Base-by-base conservation (phyloP, 306 rosid genomes). In the Ziziphus jujuba region DNA sequence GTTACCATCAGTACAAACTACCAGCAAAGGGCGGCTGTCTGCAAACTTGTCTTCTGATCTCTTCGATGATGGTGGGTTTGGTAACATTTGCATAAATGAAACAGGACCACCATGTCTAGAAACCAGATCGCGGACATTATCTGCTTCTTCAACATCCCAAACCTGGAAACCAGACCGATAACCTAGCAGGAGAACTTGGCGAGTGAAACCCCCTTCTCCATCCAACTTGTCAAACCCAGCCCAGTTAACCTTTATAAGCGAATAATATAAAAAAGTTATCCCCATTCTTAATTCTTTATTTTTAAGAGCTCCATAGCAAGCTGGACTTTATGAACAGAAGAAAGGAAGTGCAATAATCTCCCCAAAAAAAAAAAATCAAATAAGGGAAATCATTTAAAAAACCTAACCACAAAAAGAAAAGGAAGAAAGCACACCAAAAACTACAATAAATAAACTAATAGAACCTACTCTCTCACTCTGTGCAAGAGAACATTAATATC, bases 111-210 rank as follows among this genome's bases (percentile, higher is more conserved):
- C 97, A 35, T 85, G 91, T 64, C 83, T 83, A 69, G 92, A 95
- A 74, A 90, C 91, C 14, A 91, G 73, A 74, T 85, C 97, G 5
- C 82, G 87, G 47, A 95, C 89, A 79, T 88, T 88, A 52, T 85
- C 79, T 31, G 97, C 92, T 80, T 95, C 96, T 80, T 95, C 96
- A 44, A 95, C 97, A 80, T 87, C 95, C 99, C 97, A 95, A 77
- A 95, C 92, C 76, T 91, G 97, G 84, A 93, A 95, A 68, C 99
- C 99, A 51, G 92, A 90, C 48, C 75, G 87, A 71, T 82, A 90
- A 43, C 97, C 97, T 68, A 95, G 84, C 73, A 95, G 87, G 47
- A 95, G 96, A 59, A 88, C 97, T 80, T 75, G 84, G 40, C 84
- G 88, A 72, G 54, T 56, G 72, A 68, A 60, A 47, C 67, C 84